Evolutionary conservation across 306 rosid genomes (phyloP), one percentile per base, ranked within the genome.

Genomic region (Castanea sativa): DNA sequence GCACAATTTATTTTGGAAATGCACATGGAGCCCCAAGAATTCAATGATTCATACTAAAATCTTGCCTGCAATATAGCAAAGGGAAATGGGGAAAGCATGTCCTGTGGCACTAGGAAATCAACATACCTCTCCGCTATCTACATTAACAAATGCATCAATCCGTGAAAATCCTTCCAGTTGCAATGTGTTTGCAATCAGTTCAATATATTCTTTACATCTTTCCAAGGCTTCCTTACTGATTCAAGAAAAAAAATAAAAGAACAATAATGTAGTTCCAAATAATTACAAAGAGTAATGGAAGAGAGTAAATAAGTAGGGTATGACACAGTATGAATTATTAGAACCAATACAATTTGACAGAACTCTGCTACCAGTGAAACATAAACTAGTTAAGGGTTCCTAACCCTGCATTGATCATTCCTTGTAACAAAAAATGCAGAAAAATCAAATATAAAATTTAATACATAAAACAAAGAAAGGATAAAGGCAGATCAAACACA

Each of bases 81-180:
- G 55, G 73, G 35, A 38, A 55, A 29, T 1, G 59, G 74, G 49
- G 18, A 73, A 56, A 76, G 33, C 56, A 59, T 68, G 77, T 69
- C 45, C 60, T 14, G 21, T 61, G 72, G 49, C 71, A 15, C 1
- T 81, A 56, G 15, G 58, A 57, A 74, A 81, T 81, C 76, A 71
- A 77, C 87, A 27, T 86, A 94, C 99, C 97, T 91, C 91, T 82
- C 99, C 99, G 13, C 41, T 92, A 82, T 94, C 97, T 63, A 87
- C 99, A 65, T 94, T 89, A 60, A 90, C 90, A 71, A 94, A 94
- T 60, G 99, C 97, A 85, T 94, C 99, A 13, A 94, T 94, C 29
- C 99, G 90, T 16, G 99, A 94, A 89, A 94, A 90, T 53, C 99
- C 99, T 83, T 94, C 97, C 41, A 94, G 82, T 78, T 91, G 92